Evolutionary conservation across 352 stramenopile species (phyloP), one percentile per base, ranked within the genome.

Genomic region (Globisporangium camurandrum): DNA sequence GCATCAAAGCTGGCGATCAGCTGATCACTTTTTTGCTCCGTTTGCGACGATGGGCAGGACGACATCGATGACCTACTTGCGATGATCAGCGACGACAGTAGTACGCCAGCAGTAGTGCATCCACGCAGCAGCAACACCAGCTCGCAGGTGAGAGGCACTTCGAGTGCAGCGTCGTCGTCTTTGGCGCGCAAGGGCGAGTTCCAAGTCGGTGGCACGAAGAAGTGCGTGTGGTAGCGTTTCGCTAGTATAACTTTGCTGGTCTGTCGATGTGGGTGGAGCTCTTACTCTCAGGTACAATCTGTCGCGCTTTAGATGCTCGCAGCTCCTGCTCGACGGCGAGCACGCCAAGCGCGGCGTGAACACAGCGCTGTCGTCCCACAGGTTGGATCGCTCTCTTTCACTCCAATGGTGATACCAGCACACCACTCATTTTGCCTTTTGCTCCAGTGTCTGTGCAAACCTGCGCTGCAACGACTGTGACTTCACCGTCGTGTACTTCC

Each of bases 391-490:
- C 23, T 37, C 23, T 23, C 3, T 30, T 26, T 38, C 16, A 39
- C 39, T 27, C 38, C 31, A 14, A 9, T 2, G 19, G 33, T 17
- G 19, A 39, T n/a, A 17, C 33, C 12, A 12, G 9, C 33, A 16
- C 10, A 39, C 33, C 5, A 8, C 9, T 34, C 30, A 8, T 34
- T 12, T 34, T 12, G 30, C 33, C 19, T 17, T 30, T 30, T 38
- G 23, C 10, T 17, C 26, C 49, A 88, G 67, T 10, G 60, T 74
- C 24, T 92, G 81, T 45, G 69, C 63, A 24, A 88, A 88, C 50
- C 57, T 92, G 38, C 71, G 77, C 52, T 90, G 81, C 69, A 90
- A 88, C 52, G 74, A 90, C 4, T 90, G 78, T 44, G 78, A 90
- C 61, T 92, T 92, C 48, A 80, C 64, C 1, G 75, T 88, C 30